Evolutionary conservation across 225 moss, liverwort and hornwort species (phyloP).

Genomic region (Rhytidiadelphus loreus): DNA sequence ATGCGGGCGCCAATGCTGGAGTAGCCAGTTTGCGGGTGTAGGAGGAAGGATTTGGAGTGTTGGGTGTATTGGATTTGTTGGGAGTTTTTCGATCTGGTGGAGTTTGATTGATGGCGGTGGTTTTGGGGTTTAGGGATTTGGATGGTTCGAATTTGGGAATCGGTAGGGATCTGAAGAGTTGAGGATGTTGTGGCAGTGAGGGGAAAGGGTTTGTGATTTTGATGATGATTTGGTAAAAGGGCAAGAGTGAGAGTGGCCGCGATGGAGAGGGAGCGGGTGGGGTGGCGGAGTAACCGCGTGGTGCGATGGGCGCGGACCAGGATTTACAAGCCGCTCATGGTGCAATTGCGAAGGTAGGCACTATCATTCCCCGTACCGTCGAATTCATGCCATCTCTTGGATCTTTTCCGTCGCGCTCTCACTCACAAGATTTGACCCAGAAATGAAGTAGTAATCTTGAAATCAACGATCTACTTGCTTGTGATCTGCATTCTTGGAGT

Average conservation of each 20-base stretch:
- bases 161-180: background rate
- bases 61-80: background rate
- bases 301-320: slow-evolving; percentile 46
- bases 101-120: background rate
- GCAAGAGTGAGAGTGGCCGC: background rate
- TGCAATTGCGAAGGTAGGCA: slow-evolving; percentile 39
- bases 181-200: background rate
- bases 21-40: background rate
- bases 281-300: slow-evolving; percentile 33
- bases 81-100: background rate
- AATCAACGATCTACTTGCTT: background rate
- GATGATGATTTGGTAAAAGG: slow-evolving; percentile 1
- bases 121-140: background rate
- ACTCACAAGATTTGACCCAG: background rate
- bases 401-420: background rate
- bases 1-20: background rate
- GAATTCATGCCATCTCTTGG: background rate
- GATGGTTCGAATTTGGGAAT: background rate
- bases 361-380: too few species aligned
- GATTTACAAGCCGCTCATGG: slow-evolving; percentile 48
- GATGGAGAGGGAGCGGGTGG: slow-evolving; percentile 36
- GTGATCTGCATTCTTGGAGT: background rate
- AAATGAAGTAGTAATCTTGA: background rate
- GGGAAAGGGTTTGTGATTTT: background rate
- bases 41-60: background rate